These are phyloP conservation scores for Malassezia globosa DNA, from an alignment of 1,284 basidiomycete genomes.

Conservation along the genomic window DNA sequence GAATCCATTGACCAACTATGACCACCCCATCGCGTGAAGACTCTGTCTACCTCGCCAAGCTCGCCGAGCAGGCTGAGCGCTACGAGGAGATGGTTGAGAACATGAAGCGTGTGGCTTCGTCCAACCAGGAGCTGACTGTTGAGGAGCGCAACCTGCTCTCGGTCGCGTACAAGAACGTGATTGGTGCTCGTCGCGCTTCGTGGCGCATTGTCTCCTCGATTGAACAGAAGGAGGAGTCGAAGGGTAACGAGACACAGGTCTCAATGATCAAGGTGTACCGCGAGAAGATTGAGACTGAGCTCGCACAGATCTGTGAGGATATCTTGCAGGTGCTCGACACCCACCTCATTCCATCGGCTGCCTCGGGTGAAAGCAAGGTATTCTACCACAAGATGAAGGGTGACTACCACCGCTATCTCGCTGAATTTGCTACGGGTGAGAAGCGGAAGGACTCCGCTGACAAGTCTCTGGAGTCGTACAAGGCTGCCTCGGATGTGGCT, in stretches of 20 bases:
- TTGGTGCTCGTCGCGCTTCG: slow-evolving; percentile 94
- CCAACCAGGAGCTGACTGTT: slow-evolving; percentile 67
- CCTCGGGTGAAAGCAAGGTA: slow-evolving; percentile 95
- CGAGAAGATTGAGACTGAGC: slow-evolving; percentile 88
- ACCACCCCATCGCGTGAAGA: slow-evolving; percentile 41
- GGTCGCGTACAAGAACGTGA: slow-evolving; percentile 99
- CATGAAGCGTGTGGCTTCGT: slow-evolving; percentile 48
- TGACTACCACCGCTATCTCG: slow-evolving; percentile 99
- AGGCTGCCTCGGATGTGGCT: slow-evolving; percentile 95
- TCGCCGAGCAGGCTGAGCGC: slow-evolving; percentile 48
- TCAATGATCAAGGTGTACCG: slow-evolving; percentile 98
- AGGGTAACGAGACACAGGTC: slow-evolving; percentile 96
- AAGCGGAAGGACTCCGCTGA: slow-evolving; percentile 97
- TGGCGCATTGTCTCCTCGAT: slow-evolving; percentile 99
- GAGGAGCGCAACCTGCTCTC: slow-evolving; percentile 98
- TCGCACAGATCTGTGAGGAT: slow-evolving; percentile 98
- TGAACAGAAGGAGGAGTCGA: slow-evolving; percentile 99
- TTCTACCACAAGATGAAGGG: slow-evolving; percentile 99
- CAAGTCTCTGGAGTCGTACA: slow-evolving; percentile 98
- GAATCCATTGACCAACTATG: slow-evolving; percentile 24
- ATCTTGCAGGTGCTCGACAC: slow-evolving; percentile 97
- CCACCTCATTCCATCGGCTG: slow-evolving; percentile 96
- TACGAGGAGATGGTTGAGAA: slow-evolving; percentile 49
- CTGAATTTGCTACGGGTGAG: slow-evolving; percentile 97
- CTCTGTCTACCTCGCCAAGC: slow-evolving; percentile 48